Evolutionary conservation across 352 stramenopile genomes (phyloP), one percentile per base, ranked within the genome.

Genomic region (Phytophthora macrochlamydospora): DNA sequence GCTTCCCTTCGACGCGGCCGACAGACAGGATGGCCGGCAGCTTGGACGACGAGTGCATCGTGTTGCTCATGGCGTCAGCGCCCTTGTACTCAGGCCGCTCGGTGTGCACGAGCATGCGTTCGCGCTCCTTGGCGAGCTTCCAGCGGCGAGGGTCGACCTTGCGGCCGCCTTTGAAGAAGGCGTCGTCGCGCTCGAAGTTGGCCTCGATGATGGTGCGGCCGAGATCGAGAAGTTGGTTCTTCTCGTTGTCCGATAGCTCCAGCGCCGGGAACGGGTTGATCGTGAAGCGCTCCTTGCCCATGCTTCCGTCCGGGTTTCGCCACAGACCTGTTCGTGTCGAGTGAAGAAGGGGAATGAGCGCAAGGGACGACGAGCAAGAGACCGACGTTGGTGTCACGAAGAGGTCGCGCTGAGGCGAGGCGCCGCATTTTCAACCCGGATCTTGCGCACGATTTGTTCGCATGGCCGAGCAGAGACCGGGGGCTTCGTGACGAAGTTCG

Each of bases 181-280:
- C 32, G 11, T 80, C 60, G 35, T 80, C 67, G 32, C 62, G 65
- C 54, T 75, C 60, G 42, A 77, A 70, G 51, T 80, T 75, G 60
- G 61, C 72, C 9, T 75, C 55, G 37, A 80, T 75, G 50, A 80
- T 62, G 18, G 58, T 77, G 50, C 61, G 61, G n/a, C 68, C 72
- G 9, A 77, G 58, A 8, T 76, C 72, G 6, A 75, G 60, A 29
- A 80, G 69, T 28, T 80, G 72, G 59, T 67, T 64, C 61, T 75
- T 77, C 50, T 75, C 68, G 43, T 48, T 56, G 18, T 75, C 45
- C 52, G 72, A 77, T 46, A 79, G 59, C 56, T 67, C 48, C 29
- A 80, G 58, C 40, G 65, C 55, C 52, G 72, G 72, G 48, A 78
- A 80, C 54, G 72, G 72, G 57, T 79, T 79, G 18, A 78, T 72